phyloP scores from a whole-genome alignment of 129 eudicot species.

The Scalesia atractyloides region DNA sequence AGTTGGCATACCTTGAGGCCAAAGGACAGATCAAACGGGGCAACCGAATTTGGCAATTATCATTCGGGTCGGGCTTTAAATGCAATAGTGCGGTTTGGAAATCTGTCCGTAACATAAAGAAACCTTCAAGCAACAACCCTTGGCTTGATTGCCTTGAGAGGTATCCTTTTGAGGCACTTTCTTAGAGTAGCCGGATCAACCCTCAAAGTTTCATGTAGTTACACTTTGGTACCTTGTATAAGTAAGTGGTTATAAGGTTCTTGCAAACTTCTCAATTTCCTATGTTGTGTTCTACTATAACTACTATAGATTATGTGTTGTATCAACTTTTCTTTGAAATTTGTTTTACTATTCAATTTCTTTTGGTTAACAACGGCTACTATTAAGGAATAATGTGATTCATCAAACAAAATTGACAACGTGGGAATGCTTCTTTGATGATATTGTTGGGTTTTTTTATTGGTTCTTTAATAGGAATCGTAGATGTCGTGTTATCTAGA shows the following conservation, averaged over 20 bases:
- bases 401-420: too few species aligned
- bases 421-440: too few species aligned
- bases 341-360: conserved; percentile 5
- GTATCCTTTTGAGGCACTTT: conserved; percentile 52
- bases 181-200: conserved; percentile 28
- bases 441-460: too few species aligned
- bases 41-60: conserved; percentile 85
- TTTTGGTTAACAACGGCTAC: too few species aligned
- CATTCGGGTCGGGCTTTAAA: conserved; percentile 91
- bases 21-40: conserved; percentile 69
- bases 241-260: conserved; percentile 42
- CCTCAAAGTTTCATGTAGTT: conserved; percentile 20
- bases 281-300: conserved; percentile 24
- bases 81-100: conserved; percentile 96
- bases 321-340: conserved; percentile 26
- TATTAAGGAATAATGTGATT: too few species aligned
- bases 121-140: conserved; percentile 62
- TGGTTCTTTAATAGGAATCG: too few species aligned
- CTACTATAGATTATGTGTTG: conserved; percentile 11
- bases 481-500: too few species aligned
- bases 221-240: conserved; percentile 28
- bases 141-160: conserved; percentile 74
- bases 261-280: conserved; percentile 30
- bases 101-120: conserved; percentile 57
- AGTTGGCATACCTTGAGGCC: conserved; percentile 87